Base-by-base conservation (phyloP, 2,329 filamentous ascomycete genomes). In the Penicillium sp. region DNA sequence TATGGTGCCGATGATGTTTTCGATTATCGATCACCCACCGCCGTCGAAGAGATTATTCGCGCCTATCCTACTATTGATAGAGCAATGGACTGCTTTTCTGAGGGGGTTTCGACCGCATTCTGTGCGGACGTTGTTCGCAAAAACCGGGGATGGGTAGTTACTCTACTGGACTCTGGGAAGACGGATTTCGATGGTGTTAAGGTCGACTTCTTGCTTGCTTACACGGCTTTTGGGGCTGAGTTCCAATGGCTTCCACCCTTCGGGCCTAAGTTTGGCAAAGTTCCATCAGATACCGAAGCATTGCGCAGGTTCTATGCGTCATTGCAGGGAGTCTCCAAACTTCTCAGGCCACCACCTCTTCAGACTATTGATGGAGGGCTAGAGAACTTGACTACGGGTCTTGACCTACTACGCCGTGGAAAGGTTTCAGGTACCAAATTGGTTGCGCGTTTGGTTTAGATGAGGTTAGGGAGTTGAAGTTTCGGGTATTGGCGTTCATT, bases 1-100 rank as follows among this genome's bases (percentile, higher is more conserved):
- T 58, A 58, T 19, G 60, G 56, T 3, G 60, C 60, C 16, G 58
- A 63, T 14, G 46, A 55, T 33, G 53, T 61, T 2, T 61, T 63
- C 26, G 56, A 63, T 29, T 63, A 61, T 54, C 48, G 47, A 48
- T 57, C 52, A 37, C 52, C 57, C 19, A 55, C 46, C 3, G 55
- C 58, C 14, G 56, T 53, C 0, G 53, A 57, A 27, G 55, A 63
- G 1, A 61, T 63, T 11, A 47, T 49, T 24, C 57, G 39, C 13
- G 54, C 48, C 10, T 60, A 62, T 45, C 60, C 60, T 6, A 56
- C 51, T 13, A 47, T 62, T 24, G 53, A 60, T 29, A 35, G 57
- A 24, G 60, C 57, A 7, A 43, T 62, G 57, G 57, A 62, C 26
- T 62, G 60, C 41, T 62, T 57, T 24, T 62, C 60, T 2, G 57